Conservation (phyloP, 177 flowering plant genomes). For the Vitis hybrid region DNA sequence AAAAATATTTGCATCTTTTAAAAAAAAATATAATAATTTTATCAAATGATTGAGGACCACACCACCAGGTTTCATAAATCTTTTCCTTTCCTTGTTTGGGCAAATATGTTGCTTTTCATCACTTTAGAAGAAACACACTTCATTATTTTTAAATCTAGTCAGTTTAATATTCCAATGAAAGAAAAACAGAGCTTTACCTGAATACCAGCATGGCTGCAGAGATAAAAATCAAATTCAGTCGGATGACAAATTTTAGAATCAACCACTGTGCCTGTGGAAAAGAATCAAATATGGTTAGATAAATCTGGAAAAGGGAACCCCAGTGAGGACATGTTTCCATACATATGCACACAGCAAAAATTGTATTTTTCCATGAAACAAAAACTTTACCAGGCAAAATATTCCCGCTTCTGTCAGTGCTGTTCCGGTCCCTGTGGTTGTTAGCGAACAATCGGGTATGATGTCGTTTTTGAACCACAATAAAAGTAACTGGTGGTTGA, state of each 20-base stretch:
- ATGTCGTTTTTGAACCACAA: constrained; percentile 92
- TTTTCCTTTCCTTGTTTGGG: background rate
- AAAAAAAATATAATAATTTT: background rate
- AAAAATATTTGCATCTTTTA: background rate
- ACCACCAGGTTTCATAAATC: no score
- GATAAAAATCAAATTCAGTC: constrained; percentile 88
- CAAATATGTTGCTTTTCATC: background rate
- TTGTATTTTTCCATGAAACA: background rate
- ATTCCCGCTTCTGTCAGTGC: constrained; percentile 85
- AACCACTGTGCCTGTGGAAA: constrained; percentile 77
- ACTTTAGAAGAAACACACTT: background rate
- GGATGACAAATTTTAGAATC: constrained; percentile 93
- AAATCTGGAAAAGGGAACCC: background rate
- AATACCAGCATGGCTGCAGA: constrained; percentile 95
- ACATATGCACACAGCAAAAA: background rate
- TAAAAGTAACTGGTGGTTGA: constrained; percentile 90
- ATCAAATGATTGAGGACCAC: background rate
- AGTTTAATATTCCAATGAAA: background rate
- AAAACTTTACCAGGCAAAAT: constrained; percentile 69
- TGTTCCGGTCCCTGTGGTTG: constrained; percentile 69
- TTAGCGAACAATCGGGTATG: constrained; percentile 84
- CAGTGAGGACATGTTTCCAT: background rate
- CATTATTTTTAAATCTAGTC: background rate
- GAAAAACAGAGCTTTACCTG: constrained; percentile 46
- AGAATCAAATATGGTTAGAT: constrained; percentile 2